Conservation (phyloP, 345 rosid genomes). For the Mercurialis annua region DNA sequence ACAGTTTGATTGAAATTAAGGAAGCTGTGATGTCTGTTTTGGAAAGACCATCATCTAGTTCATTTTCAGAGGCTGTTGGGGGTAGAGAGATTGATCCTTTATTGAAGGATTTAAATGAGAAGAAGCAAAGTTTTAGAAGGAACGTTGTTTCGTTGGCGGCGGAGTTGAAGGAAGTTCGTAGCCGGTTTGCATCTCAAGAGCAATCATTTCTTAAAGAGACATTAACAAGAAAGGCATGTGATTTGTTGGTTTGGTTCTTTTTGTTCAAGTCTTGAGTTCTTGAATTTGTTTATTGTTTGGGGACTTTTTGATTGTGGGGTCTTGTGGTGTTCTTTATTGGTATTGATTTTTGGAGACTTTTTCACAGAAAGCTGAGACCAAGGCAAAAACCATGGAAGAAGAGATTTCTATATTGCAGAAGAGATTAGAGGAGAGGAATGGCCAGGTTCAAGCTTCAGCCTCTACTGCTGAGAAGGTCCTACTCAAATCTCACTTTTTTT, state of each 20-base stretch:
- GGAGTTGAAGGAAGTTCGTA: slow-evolving; percentile 75
- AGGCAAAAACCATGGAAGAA: slow-evolving; percentile 63
- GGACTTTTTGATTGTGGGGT: slow-evolving; percentile 30
- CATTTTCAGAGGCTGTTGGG: slow-evolving; percentile 17
- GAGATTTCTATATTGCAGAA: slow-evolving; percentile 45
- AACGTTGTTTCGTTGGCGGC: slow-evolving; percentile 85
- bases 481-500: slow-evolving; percentile 2
- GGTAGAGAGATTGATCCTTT: slow-evolving; percentile 64
- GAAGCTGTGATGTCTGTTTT: slow-evolving; percentile 36
- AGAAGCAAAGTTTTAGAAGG: slow-evolving; percentile 74
- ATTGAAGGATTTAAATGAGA: slow-evolving; percentile 84
- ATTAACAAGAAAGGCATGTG: slow-evolving; percentile 62
- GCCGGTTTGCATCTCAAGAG: slow-evolving; percentile 64
- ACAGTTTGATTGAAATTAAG: slow-evolving; percentile 14
- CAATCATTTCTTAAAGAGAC: slow-evolving; percentile 68
- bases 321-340: slow-evolving; percentile 12
- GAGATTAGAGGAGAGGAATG: slow-evolving; percentile 53
- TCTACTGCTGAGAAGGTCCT: slow-evolving; percentile 72
- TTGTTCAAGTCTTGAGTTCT: slow-evolving; percentile 5
- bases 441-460: slow-evolving; percentile 60
- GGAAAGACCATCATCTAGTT: slow-evolving; percentile 28
- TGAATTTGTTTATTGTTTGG: slow-evolving; percentile 15
- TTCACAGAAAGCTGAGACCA: slow-evolving; percentile 75
- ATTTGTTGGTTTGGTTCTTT: slow-evolving; percentile 13
- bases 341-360: slow-evolving; percentile 3